Base-by-base conservation (phyloP, 805 yeast species). In the Pichia phayaonensis region DNA sequence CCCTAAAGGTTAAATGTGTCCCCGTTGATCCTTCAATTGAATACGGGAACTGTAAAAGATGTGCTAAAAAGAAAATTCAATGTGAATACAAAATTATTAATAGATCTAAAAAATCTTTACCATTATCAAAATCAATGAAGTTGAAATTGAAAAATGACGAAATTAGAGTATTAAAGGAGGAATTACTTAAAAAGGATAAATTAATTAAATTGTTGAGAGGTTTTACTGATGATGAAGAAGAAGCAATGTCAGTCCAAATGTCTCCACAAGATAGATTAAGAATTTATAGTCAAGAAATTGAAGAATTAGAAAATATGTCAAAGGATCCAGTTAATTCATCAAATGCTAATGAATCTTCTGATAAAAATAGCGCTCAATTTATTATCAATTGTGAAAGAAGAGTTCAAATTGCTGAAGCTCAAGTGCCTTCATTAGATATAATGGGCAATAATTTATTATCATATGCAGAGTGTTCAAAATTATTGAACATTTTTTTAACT, bases 1-100 rank as follows among this genome's bases (percentile, higher is more conserved):
- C 86, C 0, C 73, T 88, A 46, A 90, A 90, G 61, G 96, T 90
- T 34, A 81, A 84, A 58, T 90, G 97, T 66, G 80, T 84, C 8
- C 94, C 96, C 0, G 72, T 83, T 1, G 83, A 83, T 60, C 64
- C 72, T 40, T 59, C 71, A 29, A 77, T 83, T 51, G 81, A 82
- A 11, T 64, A 72, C 2, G 81, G 84, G 3, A 80, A 90, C 0
- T 90, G 97, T 66, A 68, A 76, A 13, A 73, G 97, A 41, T 90
- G 97, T 61, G 54, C 77, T 23, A 85, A 81, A 62, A 73, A 84
- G 27, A 74, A 76, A 40, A 73, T 81, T 54, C 65, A 65, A 34
- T 90, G 97, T 67, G 82, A 80, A 53, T 80, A 84, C 48, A 89
- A 86, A 56, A 61, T 79, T 47, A 70, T 81, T 11, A 72, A 83